phyloP scores from a whole-genome alignment of 257 asterid genomes.

The Nemophila menziesii region DNA sequence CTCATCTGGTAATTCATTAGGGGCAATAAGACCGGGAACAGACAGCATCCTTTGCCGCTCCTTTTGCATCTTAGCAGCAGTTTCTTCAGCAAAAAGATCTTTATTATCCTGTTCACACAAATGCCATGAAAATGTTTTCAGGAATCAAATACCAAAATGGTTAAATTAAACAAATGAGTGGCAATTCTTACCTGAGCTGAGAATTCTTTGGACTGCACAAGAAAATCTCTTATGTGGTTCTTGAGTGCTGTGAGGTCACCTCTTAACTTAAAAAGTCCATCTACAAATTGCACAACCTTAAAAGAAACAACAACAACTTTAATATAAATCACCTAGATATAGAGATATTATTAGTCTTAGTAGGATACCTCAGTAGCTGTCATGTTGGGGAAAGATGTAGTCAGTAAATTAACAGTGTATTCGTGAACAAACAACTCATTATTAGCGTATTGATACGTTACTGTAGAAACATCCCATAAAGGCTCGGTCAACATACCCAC shows the following conservation, averaged over 20 bases:
- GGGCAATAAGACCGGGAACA: conserved; percentile 83
- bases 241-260: conserved; percentile 58
- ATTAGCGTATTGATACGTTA: conserved; percentile 52
- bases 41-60: conserved; percentile 87
- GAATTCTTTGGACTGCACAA: conserved; percentile 89
- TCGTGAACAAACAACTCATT: conserved; percentile 64
- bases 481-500: conserved; percentile 69
- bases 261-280: conserved; percentile 68
- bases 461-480: conserved; percentile 73
- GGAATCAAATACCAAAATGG: background rate
- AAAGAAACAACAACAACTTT: conserved; percentile 5
- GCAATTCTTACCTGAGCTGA: conserved; percentile 71
- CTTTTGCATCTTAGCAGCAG: conserved; percentile 74
- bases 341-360: background rate
- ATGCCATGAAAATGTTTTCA: background rate
- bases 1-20: conserved; percentile 84
- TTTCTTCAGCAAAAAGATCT: conserved; percentile 88
- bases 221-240: conserved; percentile 85
- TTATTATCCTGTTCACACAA: conserved; percentile 62
- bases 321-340: background rate
- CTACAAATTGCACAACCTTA: conserved; percentile 85
- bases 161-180: background rate
- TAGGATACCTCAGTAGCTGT: conserved; percentile 64
- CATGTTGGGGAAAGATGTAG: conserved; percentile 97
- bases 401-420: conserved; percentile 74